These are phyloP conservation scores for Neurospora cerealis DNA, from an alignment of 495 filamentous ascomycete species.

Conservation along the genomic window DNA sequence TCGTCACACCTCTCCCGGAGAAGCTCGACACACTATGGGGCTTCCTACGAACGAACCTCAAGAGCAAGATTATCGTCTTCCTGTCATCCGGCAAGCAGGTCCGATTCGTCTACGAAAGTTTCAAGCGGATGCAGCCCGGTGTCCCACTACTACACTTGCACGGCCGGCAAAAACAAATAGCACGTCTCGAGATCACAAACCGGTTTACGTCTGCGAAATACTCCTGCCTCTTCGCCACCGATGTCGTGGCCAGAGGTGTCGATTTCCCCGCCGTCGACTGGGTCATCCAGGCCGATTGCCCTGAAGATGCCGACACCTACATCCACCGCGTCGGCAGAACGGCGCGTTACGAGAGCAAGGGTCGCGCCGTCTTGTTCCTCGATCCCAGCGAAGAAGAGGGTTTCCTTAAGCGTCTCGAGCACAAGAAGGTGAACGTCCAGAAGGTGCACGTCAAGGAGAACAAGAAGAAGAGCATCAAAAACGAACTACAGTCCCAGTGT, in stretches of 20 bases:
- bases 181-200: conserved; percentile 74
- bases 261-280: conserved; percentile 97
- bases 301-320: conserved; percentile 93
- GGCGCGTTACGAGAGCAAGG: conserved; percentile 81
- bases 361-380: conserved; percentile 82
- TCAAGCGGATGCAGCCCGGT: conserved; percentile 89
- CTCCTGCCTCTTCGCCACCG: conserved; percentile 86
- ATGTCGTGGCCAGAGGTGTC: conserved; percentile 84
- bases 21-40: conserved; percentile 89
- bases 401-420: conserved; percentile 70
- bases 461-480: conserved; percentile 78
- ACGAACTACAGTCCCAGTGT: conserved; percentile 81
- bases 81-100: conserved; percentile 93
- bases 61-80: conserved; percentile 89
- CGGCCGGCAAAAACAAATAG: conserved; percentile 85
- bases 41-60: conserved; percentile 81
- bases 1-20: conserved; percentile 68
- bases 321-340: conserved; percentile 95
- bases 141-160: conserved; percentile 92
- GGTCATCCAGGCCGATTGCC: conserved; percentile 92
- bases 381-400: conserved; percentile 85
- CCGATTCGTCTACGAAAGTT: conserved; percentile 85
- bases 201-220: conserved; percentile 70
- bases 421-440: conserved; percentile 80
- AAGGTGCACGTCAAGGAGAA: conserved; percentile 75